Conservation (phyloP, 106 monocot genomes). For the Dendrobium catenatum region DNA sequence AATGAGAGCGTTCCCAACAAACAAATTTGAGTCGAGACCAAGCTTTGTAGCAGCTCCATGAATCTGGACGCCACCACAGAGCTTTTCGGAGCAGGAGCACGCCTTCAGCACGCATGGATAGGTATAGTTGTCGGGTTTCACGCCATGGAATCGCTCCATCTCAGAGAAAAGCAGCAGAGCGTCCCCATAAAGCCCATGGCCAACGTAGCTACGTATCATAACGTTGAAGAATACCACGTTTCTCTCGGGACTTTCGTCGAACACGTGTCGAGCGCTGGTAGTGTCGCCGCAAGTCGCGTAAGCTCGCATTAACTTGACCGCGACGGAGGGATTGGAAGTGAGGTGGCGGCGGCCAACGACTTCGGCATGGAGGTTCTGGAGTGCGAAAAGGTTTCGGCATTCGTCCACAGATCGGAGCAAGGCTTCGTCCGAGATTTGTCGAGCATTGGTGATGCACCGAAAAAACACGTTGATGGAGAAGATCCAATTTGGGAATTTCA, state of each 20-base stretch:
- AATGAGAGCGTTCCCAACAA: conserved; percentile 60
- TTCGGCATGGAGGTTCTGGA: conserved; percentile 33
- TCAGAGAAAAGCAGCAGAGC: conserved; percentile 46
- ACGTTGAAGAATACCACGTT: conserved; percentile 79
- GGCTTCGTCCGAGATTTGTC: conserved; percentile 5
- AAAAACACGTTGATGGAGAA: conserved; percentile 2
- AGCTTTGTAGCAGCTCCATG: conserved; percentile 37
- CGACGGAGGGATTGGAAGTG: conserved; percentile 27
- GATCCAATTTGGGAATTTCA: neutral
- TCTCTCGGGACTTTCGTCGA: conserved; percentile 35
- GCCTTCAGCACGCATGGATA: conserved; percentile 69
- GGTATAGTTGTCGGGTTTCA: conserved; percentile 57
- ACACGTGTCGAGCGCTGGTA: conserved; percentile 37
- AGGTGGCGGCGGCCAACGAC: conserved; percentile 25
- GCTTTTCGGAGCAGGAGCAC: conserved; percentile 32
- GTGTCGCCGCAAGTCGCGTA: conserved; percentile 50
- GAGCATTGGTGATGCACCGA: neutral
- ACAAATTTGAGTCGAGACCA: conserved; percentile 52
- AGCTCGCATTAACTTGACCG: conserved; percentile 71
- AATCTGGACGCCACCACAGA: conserved; percentile 31
- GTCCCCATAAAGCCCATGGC: conserved; percentile 26
- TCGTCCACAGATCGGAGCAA: conserved; percentile 34
- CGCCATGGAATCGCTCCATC: conserved; percentile 16
- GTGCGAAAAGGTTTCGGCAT: conserved; percentile 23
- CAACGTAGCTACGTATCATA: conserved; percentile 72